Evolutionary conservation across 345 rosid species (phyloP).

Genomic region (Diplotaxis tenuifolia): DNA sequence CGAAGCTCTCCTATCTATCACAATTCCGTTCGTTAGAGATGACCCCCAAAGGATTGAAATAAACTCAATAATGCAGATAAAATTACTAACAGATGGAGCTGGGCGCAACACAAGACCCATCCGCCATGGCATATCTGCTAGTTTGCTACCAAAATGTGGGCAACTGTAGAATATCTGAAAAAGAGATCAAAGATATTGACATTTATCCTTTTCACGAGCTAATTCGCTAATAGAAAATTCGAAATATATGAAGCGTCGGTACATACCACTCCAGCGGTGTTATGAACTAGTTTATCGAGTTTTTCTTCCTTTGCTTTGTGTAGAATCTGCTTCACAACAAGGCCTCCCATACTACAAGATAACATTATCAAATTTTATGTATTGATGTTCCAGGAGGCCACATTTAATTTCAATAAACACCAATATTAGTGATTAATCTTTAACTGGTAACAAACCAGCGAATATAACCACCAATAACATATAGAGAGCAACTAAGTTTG

Average conservation of each 20-base stretch:
- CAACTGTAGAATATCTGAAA: constrained; percentile 95
- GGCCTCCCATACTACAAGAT: constrained; percentile 89
- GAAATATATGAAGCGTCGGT: constrained; percentile 11
- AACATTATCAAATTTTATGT: constrained; percentile 16
- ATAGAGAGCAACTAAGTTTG: too few species aligned
- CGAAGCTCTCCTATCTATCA: constrained; percentile 84
- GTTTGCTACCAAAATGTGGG: constrained; percentile 97
- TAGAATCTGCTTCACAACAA: constrained; percentile 93
- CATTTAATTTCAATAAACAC: neutral
- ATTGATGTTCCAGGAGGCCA: constrained; percentile 1
- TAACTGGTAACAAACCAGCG: neutral
- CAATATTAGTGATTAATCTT: neutral
- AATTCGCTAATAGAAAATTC: neutral
- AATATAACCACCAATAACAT: too few species aligned
- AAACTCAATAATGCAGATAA: neutral
- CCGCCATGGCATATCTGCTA: constrained; percentile 99
- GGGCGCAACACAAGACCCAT: constrained; percentile 96
- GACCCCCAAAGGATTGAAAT: neutral
- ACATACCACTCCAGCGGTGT: constrained; percentile 89
- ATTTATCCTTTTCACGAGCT: neutral
- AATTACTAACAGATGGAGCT: constrained; percentile 79
- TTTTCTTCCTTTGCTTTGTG: constrained; percentile 84
- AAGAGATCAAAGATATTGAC: constrained; percentile 1
- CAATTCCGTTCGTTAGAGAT: neutral
- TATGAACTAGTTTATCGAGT: constrained; percentile 67